Percentiles rank a stretch among this genome's conserved stretches.
Evolutionary conservation across 1,284 basidiomycete species (phyloP).

Genomic region (Ustilago shanxiensis): DNA sequence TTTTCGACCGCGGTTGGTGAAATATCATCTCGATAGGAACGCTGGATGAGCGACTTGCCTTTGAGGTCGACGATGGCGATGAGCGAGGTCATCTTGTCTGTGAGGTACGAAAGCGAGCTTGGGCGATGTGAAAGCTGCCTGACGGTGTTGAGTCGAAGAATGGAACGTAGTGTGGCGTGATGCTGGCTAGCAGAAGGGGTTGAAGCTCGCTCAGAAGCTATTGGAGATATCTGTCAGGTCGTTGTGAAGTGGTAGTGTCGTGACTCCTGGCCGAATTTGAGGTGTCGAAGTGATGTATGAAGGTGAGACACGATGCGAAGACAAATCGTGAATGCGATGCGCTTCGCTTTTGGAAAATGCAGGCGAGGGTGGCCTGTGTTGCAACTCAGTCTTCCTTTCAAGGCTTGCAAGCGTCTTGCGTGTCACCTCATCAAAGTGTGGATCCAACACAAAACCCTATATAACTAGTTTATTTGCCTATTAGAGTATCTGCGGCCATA

Average conservation of each 20-base stretch:
- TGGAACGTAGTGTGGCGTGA: not conserved
- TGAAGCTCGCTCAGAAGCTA: not conserved
- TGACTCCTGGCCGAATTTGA: not conserved
- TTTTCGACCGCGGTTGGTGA: conserved; percentile 87
- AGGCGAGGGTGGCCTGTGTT: conserved; percentile 33
- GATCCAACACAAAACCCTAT: not conserved
- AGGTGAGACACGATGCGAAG: conserved; percentile 2
- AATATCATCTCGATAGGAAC: conserved; percentile 98
- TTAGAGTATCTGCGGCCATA: conserved; percentile 78
- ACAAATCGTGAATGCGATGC: not conserved
- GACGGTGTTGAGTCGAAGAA: not conserved
- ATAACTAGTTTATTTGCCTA: not conserved
- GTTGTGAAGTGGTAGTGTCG: not conserved
- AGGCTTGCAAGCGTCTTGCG: not conserved
- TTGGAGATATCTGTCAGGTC: not conserved
- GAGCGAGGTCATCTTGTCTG: conserved; percentile 68
- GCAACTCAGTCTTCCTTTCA: conserved; percentile 17
- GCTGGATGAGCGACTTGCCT: conserved; percentile 96
- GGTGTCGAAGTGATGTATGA: not conserved
- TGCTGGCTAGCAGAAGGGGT: too few relatives aligned
- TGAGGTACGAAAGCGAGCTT: not conserved
- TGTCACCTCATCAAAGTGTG: conserved; percentile 10
- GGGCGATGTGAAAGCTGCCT: not conserved
- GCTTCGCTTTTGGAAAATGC: not conserved
- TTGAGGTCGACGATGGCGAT: conserved; percentile 98